phyloP scores from a whole-genome alignment of 78 protist species.

The slime mould (Dictyostelium discoideum) region DNA sequence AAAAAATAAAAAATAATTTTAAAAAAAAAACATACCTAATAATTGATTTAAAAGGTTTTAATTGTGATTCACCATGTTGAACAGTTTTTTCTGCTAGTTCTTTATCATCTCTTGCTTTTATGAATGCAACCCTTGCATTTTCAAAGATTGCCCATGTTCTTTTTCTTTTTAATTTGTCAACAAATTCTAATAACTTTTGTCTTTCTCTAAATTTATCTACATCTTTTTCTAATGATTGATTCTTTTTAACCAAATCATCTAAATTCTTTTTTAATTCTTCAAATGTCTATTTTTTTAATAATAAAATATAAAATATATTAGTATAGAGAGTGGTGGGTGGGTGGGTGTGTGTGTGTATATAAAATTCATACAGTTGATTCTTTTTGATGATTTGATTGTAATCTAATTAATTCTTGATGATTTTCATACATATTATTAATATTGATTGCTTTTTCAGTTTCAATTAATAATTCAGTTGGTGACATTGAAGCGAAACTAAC shows the following conservation, averaged over 20 bases:
- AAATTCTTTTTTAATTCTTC: constrained; percentile 17
- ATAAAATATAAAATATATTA: not conserved
- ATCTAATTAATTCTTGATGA: constrained; percentile 61
- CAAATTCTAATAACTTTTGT: not conserved
- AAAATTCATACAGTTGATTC: not conserved
- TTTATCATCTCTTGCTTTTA: not conserved
- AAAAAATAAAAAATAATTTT: not conserved
- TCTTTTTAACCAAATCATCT: constrained; percentile 64
- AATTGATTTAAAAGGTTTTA: not conserved
- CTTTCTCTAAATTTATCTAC: constrained; percentile 84
- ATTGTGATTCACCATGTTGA: not conserved
- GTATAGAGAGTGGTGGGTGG: too few species aligned
- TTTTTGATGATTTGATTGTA: not conserved
- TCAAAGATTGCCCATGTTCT: constrained; percentile 64
- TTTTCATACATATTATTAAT: constrained; percentile 45
- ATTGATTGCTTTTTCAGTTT: constrained; percentile 79
- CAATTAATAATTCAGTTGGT: constrained; percentile 79
- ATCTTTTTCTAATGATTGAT: constrained; percentile 82
- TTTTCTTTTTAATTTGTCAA: constrained; percentile 58
- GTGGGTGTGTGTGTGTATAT: too few species aligned
- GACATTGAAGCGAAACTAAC: constrained; percentile 80
- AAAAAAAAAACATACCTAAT: not conserved
- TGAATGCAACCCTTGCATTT: not conserved
- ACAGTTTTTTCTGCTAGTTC: not conserved
- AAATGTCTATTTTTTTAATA: not conserved